phyloP scores from a whole-genome alignment of 2,329 filamentous ascomycete genomes.

The Verruconis gallopava region DNA sequence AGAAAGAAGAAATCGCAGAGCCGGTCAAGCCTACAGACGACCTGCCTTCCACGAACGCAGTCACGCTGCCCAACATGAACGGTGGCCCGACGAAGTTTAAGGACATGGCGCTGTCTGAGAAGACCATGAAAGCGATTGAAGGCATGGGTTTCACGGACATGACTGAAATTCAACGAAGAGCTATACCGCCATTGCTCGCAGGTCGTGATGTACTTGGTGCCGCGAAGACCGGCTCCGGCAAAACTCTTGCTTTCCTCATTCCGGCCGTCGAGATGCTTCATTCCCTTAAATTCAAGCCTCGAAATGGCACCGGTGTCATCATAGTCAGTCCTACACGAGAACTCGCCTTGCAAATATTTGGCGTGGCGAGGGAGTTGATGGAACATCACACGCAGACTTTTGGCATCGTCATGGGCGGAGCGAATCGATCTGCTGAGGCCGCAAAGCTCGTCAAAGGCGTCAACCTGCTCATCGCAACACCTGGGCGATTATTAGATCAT shows the following conservation, averaged over 20 bases:
- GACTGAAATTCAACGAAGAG: conserved; percentile 85
- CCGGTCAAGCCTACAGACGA: conserved; percentile 26
- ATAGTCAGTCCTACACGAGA: conserved; percentile 89
- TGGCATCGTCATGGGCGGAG: conserved; percentile 91
- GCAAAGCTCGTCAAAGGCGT: conserved; percentile 92
- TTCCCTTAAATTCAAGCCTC: conserved; percentile 82
- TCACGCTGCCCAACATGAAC: conserved; percentile 46
- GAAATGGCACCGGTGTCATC: conserved; percentile 84
- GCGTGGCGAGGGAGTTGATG: conserved; percentile 87
- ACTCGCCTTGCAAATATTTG: conserved; percentile 89
- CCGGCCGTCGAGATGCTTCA: conserved; percentile 89
- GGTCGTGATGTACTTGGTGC: conserved; percentile 89
- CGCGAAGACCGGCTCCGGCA: conserved; percentile 91
- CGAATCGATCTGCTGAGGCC: conserved; percentile 78
- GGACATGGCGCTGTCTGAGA: conserved; percentile 74
- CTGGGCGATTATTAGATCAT: conserved; percentile 84
- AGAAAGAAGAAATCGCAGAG: conserved; percentile 23
- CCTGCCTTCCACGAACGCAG: conserved; percentile 41
- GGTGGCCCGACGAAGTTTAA: conserved; percentile 57
- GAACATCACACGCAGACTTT: conserved; percentile 87
- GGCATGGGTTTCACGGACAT: conserved; percentile 92
- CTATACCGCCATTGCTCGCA: conserved; percentile 76
- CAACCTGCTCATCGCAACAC: conserved; percentile 87
- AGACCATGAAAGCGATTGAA: conserved; percentile 74
- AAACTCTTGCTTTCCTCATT: conserved; percentile 89